Conservation (phyloP, 2,329 filamentous ascomycete species). For the Metarhizium guizhouense region DNA sequence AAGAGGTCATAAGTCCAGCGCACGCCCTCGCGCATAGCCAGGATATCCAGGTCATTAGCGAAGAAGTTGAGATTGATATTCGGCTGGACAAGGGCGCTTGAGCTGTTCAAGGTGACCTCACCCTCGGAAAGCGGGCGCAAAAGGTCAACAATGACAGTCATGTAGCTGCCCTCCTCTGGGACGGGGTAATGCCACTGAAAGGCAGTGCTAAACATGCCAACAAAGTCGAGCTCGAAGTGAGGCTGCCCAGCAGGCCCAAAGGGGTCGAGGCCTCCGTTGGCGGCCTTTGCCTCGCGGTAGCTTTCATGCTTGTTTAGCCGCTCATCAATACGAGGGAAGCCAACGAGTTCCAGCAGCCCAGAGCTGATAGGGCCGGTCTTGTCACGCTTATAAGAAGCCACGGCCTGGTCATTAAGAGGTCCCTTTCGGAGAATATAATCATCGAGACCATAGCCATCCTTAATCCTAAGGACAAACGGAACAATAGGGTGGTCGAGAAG, state of each 20-base stretch:
- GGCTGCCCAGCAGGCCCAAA: slow-evolving; percentile 35
- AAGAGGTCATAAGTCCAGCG: slow-evolving; percentile 49
- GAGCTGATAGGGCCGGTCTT: slow-evolving; percentile 30
- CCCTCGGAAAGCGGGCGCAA: slow-evolving; percentile 35
- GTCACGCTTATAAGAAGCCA: slow-evolving; percentile 26
- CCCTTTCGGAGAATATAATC: slow-evolving; percentile 30
- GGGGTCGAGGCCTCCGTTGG: slow-evolving; percentile 33
- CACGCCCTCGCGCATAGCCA: slow-evolving; percentile 50
- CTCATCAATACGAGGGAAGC: slow-evolving; percentile 48
- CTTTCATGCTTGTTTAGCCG: slow-evolving; percentile 36
- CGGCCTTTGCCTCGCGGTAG: slow-evolving; percentile 34
- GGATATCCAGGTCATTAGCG: slow-evolving; percentile 43
- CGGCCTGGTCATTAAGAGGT: slow-evolving; percentile 22
- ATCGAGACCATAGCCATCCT: slow-evolving; percentile 31
- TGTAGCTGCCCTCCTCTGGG: slow-evolving; percentile 35
- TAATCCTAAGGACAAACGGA: slow-evolving; percentile 36
- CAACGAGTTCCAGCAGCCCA: slow-evolving; percentile 40
- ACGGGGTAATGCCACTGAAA: slow-evolving; percentile 39
- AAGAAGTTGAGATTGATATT: slow-evolving; percentile 54
- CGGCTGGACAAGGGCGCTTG: slow-evolving; percentile 48
- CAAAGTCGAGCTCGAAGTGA: slow-evolving; percentile 55
- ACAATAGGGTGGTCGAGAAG: slow-evolving; percentile 53
- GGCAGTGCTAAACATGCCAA: slow-evolving; percentile 43
- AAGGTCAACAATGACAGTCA: slow-evolving; percentile 46
- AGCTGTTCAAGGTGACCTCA: slow-evolving; percentile 45